phyloP scores from a whole-genome alignment of 345 rosid genomes.

The Pistacia integerrima region DNA sequence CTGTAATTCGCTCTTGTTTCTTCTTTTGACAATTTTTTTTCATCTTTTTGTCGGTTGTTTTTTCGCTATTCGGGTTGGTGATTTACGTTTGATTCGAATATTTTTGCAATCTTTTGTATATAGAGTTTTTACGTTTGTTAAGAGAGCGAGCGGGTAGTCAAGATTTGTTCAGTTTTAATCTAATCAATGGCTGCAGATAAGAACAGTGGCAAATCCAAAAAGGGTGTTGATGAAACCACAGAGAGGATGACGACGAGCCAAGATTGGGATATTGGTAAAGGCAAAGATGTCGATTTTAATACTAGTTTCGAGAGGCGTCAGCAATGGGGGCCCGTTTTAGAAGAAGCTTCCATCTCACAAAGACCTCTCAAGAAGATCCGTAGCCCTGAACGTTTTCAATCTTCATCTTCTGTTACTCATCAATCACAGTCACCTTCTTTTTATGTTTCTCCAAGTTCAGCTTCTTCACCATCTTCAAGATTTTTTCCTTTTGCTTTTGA shows the following conservation, averaged over 20 bases:
- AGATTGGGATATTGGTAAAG: slow-evolving; percentile 48
- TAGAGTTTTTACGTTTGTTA: neutral
- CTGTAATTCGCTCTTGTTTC: slow-evolving; percentile 23
- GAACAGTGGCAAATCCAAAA: slow-evolving; percentile 54
- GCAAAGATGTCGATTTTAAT: slow-evolving; percentile 28
- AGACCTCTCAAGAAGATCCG: slow-evolving; percentile 68
- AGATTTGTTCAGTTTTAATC: neutral
- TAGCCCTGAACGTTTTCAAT: slow-evolving; percentile 50
- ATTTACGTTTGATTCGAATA: slow-evolving; percentile 31
- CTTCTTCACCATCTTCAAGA: slow-evolving; percentile 35
- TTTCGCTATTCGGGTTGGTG: slow-evolving; percentile 9
- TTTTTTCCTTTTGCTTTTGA: slow-evolving; percentile 60
- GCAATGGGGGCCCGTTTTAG: slow-evolving; percentile 55
- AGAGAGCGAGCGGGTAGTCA: slow-evolving; percentile 40
- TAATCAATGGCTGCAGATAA: slow-evolving; percentile 45
- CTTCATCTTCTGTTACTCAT: slow-evolving; percentile 21
- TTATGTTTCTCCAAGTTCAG: slow-evolving; percentile 22
- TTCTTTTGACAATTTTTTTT: slow-evolving; percentile 33
- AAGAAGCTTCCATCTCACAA: slow-evolving; percentile 53
- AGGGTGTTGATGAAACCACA: slow-evolving; percentile 36
- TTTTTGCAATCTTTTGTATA: neutral
- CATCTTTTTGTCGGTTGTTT: slow-evolving; percentile 27
- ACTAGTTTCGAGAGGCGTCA: slow-evolving; percentile 40
- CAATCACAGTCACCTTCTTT: slow-evolving; percentile 23
- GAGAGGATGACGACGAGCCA: slow-evolving; percentile 31